Evolutionary conservation across 306 rosid species (phyloP), one percentile per base, ranked within the genome.

Genomic region (Cucumis melo): DNA sequence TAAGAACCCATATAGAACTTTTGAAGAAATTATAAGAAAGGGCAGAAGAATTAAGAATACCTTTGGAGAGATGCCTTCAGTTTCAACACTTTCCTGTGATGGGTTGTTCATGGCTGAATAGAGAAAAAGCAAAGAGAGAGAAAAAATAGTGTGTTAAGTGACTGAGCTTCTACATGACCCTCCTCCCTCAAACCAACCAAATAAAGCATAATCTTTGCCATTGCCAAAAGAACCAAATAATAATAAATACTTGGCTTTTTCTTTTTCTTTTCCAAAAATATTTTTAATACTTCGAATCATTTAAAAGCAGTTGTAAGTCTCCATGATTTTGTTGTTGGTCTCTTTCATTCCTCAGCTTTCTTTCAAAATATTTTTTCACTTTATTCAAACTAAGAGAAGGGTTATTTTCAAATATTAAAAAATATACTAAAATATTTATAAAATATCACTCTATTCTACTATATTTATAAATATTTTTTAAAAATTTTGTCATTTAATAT

Each of bases 21-120:
- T 68, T 68, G 20, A 68, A 68, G 75, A 46, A 23, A 44, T 23
- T 23, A 46, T 14, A 21, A 56, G 7, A 21, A 34, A 46, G 23
- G 12, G 56, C 3, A 21, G 17, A 19, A 32, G 15, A 10, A 13
- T 21, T 14, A 36, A 51, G 72, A 77, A 66, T 78, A 87, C 97
- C 95, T 82, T 84, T 12, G 82, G 87, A 87, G 91, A 87, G 32
- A 81, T 82, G 55, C 89, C 91, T 70, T 48, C 57, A 82, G 85
- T 78, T 91, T 91, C 53, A 87, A 81, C 82, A 62, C 73, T 71
- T 51, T 89, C 91, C 68, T 84, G 80, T 76, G 97, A 83, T 13
- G 91, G 91, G 75, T n/a, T 64, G 72, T 85, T 89, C 97, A 89
- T 91, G 75, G 85, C 50, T 71, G 63, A 64, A 58, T 51, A 68